These are phyloP conservation scores for Mycena belliarum DNA, from an alignment of 768 basidiomycete species.

Conservation along the genomic window DNA sequence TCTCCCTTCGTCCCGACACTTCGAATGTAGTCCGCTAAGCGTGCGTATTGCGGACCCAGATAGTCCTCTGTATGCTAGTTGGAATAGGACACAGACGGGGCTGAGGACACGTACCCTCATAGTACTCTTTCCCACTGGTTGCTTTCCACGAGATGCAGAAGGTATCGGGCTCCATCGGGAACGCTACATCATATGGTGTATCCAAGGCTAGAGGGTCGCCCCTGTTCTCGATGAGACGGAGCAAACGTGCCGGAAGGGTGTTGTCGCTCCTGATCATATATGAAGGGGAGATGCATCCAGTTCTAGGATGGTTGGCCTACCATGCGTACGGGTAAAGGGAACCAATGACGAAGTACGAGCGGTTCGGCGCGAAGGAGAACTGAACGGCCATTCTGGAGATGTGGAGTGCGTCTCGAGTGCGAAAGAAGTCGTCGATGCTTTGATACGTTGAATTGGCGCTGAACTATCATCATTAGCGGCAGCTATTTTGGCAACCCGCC, in stretches of 20 bases:
- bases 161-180: constrained; percentile 7
- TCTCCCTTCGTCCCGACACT: not conserved
- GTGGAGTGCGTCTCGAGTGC: no score
- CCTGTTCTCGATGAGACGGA: not conserved
- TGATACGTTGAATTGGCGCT: no score
- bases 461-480: no score
- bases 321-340: constrained; percentile 1
- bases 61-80: not conserved
- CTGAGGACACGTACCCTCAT: constrained; percentile 1
- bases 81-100: not conserved
- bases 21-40: constrained; percentile 4
- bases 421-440: no score
- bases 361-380: constrained; percentile 13
- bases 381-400: constrained; percentile 7
- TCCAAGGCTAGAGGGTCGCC: constrained; percentile 6
- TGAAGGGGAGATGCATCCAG: not conserved
- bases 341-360: constrained; percentile 1
- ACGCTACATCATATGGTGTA: constrained; percentile 11
- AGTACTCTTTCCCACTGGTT: not conserved
- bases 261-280: constrained; percentile 2
- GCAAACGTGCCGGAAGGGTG: not conserved
- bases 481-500: no score
- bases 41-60: constrained; percentile 3
- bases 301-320: not conserved
- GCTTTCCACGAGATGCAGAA: constrained; percentile 7